phyloP scores from a whole-genome alignment of 495 filamentous ascomycete species.

The Bombardia bombarda region DNA sequence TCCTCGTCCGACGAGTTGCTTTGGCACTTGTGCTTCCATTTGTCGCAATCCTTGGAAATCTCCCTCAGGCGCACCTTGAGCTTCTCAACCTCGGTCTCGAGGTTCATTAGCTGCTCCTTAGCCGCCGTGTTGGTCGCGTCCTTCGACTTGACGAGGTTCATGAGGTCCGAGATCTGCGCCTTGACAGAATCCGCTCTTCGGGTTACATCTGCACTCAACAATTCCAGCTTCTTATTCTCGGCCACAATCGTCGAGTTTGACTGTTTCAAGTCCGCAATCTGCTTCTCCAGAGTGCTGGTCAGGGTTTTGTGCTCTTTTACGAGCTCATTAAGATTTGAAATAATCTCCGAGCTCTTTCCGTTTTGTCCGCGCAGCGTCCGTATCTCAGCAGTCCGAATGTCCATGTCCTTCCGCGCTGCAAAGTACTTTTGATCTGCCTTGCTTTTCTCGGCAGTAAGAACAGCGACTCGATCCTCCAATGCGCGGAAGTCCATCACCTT shows the following conservation, averaged over 20 bases:
- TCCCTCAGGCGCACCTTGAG: constrained; percentile 65
- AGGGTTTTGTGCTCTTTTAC: constrained; percentile 55
- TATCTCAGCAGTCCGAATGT: constrained; percentile 69
- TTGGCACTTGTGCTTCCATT: constrained; percentile 71
- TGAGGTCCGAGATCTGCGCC: constrained; percentile 68
- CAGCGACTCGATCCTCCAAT: constrained; percentile 69
- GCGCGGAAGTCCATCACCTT: constrained; percentile 70
- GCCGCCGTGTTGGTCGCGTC: constrained; percentile 55
- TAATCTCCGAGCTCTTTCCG: constrained; percentile 84
- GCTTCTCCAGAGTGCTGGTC: constrained; percentile 82
- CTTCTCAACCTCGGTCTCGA: constrained; percentile 65
- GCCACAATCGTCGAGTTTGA: constrained; percentile 54
- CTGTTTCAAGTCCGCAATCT: constrained; percentile 71
- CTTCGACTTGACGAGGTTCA: constrained; percentile 61
- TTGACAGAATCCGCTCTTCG: constrained; percentile 65
- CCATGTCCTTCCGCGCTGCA: constrained; percentile 85
- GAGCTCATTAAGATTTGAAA: constrained; percentile 84
- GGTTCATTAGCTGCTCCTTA: constrained; percentile 44
- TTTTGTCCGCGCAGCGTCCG: constrained; percentile 72
- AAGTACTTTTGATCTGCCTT: constrained; percentile 99
- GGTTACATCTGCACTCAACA: constrained; percentile 56
- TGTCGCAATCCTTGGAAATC: constrained; percentile 67
- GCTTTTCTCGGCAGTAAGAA: constrained; percentile 76
- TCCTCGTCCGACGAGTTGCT: constrained; percentile 75
- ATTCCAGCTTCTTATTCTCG: constrained; percentile 66